Percentiles rank a stretch among this genome's conserved stretches.
These are phyloP conservation scores for Dianthus caryophyllus DNA, from an alignment of 148 eudicot species.

Conservation along the genomic window DNA sequence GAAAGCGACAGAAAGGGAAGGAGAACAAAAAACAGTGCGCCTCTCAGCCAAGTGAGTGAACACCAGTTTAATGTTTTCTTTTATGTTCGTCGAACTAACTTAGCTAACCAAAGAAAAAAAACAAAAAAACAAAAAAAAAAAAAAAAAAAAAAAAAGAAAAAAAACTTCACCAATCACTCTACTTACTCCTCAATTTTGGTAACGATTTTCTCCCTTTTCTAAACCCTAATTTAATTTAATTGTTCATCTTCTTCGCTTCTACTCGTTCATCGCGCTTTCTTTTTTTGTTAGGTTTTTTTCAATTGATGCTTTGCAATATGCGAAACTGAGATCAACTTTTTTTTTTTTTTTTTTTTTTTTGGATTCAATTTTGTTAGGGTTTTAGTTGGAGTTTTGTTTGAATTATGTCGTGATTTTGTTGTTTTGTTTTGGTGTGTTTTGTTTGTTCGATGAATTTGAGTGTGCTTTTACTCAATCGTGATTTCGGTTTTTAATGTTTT, in stretches of 20 bases:
- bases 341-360: no score
- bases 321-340: background rate
- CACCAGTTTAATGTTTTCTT: no score
- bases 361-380: background rate
- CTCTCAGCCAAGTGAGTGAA: no score
- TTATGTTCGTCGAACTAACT: no score
- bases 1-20: no score
- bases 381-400: background rate
- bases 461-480: no score
- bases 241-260: no score
- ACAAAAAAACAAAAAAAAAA: no score
- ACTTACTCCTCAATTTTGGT: background rate
- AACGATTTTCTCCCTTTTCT: background rate
- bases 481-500: background rate
- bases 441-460: background rate
- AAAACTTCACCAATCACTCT: background rate
- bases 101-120: no score
- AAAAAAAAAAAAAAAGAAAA: no score
- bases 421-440: background rate
- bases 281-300: background rate
- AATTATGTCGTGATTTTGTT: background rate
- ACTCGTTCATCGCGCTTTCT: background rate
- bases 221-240: background rate
- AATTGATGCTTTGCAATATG: background rate
- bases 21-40: no score